Evolutionary conservation across 148 eudicot genomes (phyloP), one percentile per base, ranked within the genome.

Genomic region (Tetragonia tetragonoides): DNA sequence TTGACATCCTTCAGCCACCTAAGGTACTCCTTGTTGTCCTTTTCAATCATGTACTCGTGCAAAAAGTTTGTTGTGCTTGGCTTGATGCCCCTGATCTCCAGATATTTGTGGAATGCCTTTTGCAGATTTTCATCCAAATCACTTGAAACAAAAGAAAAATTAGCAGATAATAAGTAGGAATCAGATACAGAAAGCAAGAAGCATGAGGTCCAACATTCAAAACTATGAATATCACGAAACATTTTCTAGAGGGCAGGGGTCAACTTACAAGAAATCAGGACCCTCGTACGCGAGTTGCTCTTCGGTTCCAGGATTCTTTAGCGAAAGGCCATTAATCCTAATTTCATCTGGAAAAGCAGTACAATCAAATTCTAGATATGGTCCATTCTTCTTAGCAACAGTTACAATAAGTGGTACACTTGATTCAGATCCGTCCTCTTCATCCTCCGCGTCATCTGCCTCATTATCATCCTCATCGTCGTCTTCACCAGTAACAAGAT

Each of bases 121-220:
- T 91, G 96, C 82, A 91, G 68, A 79, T 91, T 91, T 74, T 89
- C 96, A 85, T 91, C 93, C 91, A 91, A 85, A 66, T 88, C 91
- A 77, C 96, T 91, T 53, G 62, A 56, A 73, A 77, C 16, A 38
- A 66, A 68, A 18, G 21, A 16, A 18, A 46, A 17, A 49, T 23
- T 5, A 63, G 8, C 28, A 60, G 9, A 42, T 65, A 21, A 37
- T 20, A 34, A 67, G 46, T 17, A 7, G 7, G 21, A 18, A 21
- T 28, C 5, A 53, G 28, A 46, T 12, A 56, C 54, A 23, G 21
- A 24, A 66, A 44, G 12, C 18, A 34, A 38, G 53, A 66, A 0
- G 12, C 37, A 56, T 3, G 28, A 77, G 15, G 57, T 53, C 51
- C 6, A 16, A 17, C 62, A 57, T 51, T 5, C 14, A 8, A 11